Evolutionary conservation across 2,329 filamentous ascomycete genomes (phyloP).

Genomic region (Clonostachys rosea): DNA sequence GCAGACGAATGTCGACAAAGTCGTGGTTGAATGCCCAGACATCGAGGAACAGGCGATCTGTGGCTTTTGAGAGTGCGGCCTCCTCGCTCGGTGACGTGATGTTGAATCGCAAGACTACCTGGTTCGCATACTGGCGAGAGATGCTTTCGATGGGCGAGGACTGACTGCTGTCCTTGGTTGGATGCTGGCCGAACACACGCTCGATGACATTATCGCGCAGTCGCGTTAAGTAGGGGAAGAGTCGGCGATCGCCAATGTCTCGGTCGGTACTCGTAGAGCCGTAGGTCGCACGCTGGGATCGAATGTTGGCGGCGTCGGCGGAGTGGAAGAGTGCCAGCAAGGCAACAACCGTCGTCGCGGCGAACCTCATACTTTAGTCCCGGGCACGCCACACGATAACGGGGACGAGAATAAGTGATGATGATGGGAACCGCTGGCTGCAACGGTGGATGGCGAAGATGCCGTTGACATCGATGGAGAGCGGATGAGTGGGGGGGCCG

Average conservation of each 20-base stretch:
- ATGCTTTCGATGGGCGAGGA: constrained; percentile 17
- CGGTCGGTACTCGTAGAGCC: too few relatives aligned
- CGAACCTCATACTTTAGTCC: too few relatives aligned
- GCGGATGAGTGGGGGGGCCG: too few relatives aligned
- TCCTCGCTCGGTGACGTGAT: constrained; percentile 67
- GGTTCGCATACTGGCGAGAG: constrained; percentile 59
- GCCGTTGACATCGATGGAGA: too few relatives aligned
- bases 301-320: too few relatives aligned
- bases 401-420: too few relatives aligned
- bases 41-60: constrained; percentile 75
- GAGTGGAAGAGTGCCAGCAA: too few relatives aligned
- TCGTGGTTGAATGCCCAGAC: constrained; percentile 82
- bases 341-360: too few relatives aligned
- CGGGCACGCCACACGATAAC: too few relatives aligned
- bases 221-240: constrained; percentile 45
- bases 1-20: constrained; percentile 80
- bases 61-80: constrained; percentile 65
- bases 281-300: too few relatives aligned
- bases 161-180: constrained; percentile 16
- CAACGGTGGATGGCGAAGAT: too few relatives aligned
- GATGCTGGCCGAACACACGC: constrained; percentile 41
- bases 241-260: background rate
- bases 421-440: too few relatives aligned
- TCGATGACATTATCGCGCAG: constrained; percentile 45
- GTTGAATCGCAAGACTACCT: constrained; percentile 89